Conservation (phyloP, 2,329 filamentous ascomycete species). For the Zopfia rhizophila region DNA sequence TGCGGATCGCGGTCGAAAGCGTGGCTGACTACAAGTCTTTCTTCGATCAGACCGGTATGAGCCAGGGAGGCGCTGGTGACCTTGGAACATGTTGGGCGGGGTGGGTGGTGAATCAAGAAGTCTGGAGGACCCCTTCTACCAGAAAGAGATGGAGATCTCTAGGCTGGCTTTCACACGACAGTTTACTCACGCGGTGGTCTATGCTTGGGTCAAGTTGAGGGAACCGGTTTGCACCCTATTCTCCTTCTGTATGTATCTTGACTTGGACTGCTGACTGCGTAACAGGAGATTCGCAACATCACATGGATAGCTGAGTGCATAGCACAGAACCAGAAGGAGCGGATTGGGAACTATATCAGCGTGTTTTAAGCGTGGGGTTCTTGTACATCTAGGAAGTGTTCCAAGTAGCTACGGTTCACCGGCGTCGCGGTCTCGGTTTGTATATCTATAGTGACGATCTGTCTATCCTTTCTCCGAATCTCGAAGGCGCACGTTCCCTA, state of each 20-base stretch:
- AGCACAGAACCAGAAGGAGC: slow-evolving; percentile 99
- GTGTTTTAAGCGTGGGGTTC: slow-evolving; percentile 79
- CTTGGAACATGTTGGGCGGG: slow-evolving; percentile 88
- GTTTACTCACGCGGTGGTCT: slow-evolving; percentile 94
- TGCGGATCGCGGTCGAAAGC: slow-evolving; percentile 91
- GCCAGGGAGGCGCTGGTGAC: slow-evolving; percentile 76
- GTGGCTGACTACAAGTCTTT: slow-evolving; percentile 94
- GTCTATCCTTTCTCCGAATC: no score
- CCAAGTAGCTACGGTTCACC: no score
- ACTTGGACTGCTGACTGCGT: background rate
- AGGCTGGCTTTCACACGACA: slow-evolving; percentile 95
- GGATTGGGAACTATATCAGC: slow-evolving; percentile 98
- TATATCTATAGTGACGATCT: no score
- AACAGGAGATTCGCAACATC: slow-evolving; percentile 97
- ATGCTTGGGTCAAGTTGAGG: slow-evolving; percentile 96
- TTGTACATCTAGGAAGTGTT: no score
- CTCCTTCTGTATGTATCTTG: slow-evolving; percentile 6
- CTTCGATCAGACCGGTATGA: slow-evolving; percentile 89
- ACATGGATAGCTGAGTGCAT: slow-evolving; percentile 99
- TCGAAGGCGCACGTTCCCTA: no score
- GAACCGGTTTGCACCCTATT: slow-evolving; percentile 78
- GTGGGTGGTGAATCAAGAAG: slow-evolving; percentile 85
- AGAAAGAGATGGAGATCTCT: slow-evolving; percentile 99
- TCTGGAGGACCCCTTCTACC: slow-evolving; percentile 97
- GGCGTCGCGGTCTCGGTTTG: no score